Base-by-base conservation (phyloP, 2,329 filamentous ascomycete genomes). In the Fonsecaea monophora region DNA sequence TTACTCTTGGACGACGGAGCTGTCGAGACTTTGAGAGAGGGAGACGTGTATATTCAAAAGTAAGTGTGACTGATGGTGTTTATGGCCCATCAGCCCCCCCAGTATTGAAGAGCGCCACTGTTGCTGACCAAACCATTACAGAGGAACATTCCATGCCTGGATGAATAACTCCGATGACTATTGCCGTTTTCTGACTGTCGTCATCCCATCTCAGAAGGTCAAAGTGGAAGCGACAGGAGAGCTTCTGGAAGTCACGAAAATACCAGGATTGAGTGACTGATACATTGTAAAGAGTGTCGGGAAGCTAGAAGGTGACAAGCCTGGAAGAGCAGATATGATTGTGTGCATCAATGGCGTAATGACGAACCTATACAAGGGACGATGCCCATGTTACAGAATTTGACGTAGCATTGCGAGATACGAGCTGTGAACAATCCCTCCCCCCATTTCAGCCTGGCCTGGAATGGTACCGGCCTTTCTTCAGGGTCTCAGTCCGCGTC, bases 21-120 rank as follows among this genome's bases (percentile, higher is more conserved):
- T 6, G 71, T 70, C 56, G 72, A 64, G 34, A 69, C 60, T 34
- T 30, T 75, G 66, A 73, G 66, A 58, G 63, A 70, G 62, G 70
- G 72, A 45, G 74, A 75, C 59, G 60, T 75, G 34, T 73, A 72
- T 32, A 71, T 76, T 13, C 74, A 75, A 64, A 68, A 67, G 56
- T 68, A 37, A 59, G 67, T 60, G 38, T 6, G 12, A 15, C 38
- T 42, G 38, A 6, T 15, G 12, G 13, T 15, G 13, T n/a, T 42
- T 6, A 45, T 32, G 37, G 25, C n/a, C 15, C 25, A n/a, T 42
- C 18, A n/a, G 25, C 2, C 38, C 12, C 18, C 12, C 38, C 3
- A 42, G 12, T 15, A 42, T 42, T 18, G 38, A 42, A 13, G 30
- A 42, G 1, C 15, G 12, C 38, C 15, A 42, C 15, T n/a, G 15